Base-by-base conservation (phyloP, 192 early-diverging fungal species). In the Backusella circina region DNA sequence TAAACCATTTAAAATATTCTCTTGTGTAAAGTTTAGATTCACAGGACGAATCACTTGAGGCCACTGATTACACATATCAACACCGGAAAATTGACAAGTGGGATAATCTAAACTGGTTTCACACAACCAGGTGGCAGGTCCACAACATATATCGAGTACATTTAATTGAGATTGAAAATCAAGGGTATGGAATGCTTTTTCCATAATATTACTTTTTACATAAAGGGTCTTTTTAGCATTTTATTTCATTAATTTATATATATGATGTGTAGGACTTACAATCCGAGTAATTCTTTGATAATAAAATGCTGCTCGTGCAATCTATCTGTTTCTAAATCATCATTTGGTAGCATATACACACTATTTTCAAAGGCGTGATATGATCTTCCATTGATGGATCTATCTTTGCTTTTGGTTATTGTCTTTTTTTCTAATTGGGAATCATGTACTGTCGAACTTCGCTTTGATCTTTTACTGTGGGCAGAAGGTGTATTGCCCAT, bases 21-120 rank as follows among this genome's bases (percentile, higher is more conserved):
- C 76, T 38, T 71, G n/a, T 30, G 61, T 64, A 54, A 77, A 77
- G 33, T 30, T 51, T n/a, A 77, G 31, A 35, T 77, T 77, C 16
- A 67, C 76, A 37, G 76, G 76, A 9, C 76, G 70, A 66, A 77
- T 77, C 18, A 73, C 70, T 67, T 77, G 70, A 15, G 76, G 76
- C 76, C 76, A 77, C 35, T 73, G 37, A 51, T 8, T 65, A 51
- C 70, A 67, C 76, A 77, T 77, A 66, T 77, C 76, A 33, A 77
- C 37, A 71, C 76, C 76, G 23, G 54, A 39, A 67, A 77, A 77
- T 33, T 73, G 76, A 71, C 76, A 77, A 72, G 32, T 72, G 9
- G 76, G 76, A 30, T 77, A 77, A 26, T 77, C 76, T 7, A 77
- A 44, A 31, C 76, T 77, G 15, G 76, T 77, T 50, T 77, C 70